A percentile compares a stretch with the other conserved stretches of the same genome.
These are phyloP conservation scores for Lenzites betulinus DNA, from an alignment of 768 basidiomycete species.

Conservation along the genomic window DNA sequence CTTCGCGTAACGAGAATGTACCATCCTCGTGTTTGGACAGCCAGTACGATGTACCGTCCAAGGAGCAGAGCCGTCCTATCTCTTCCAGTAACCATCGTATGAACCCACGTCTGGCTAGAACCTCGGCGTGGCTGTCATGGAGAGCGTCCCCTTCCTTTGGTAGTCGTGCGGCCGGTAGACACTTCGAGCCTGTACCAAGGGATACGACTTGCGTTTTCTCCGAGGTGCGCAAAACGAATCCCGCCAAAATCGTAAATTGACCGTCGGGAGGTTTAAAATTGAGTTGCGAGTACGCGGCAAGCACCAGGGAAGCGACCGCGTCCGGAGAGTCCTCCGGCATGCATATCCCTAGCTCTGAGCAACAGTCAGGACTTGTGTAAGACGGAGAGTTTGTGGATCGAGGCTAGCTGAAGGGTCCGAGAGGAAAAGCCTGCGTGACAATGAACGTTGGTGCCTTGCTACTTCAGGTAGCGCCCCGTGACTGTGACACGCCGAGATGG, in stretches of 20 bases:
- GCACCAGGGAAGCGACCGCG: conserved; percentile 40
- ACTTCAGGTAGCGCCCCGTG: background rate
- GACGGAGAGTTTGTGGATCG: background rate
- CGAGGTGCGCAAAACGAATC: conserved; percentile 49
- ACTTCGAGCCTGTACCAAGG: conserved; percentile 84
- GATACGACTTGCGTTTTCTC: conserved; percentile 57
- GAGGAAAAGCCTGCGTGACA: background rate
- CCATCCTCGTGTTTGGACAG: conserved; percentile 40
- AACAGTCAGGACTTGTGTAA: background rate
- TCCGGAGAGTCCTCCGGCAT: conserved; percentile 25
- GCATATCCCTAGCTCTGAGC: conserved; percentile 1
- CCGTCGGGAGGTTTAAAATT: conserved; percentile 51
- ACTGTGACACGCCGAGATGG: conserved; percentile 4
- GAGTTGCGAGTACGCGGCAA: conserved; percentile 46
- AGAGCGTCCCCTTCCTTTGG: conserved; percentile 73
- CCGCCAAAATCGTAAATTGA: conserved; percentile 67
- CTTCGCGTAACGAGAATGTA: conserved; percentile 47
- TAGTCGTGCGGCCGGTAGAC: conserved; percentile 64
- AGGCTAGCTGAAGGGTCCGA: background rate
- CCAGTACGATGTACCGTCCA: conserved; percentile 46
- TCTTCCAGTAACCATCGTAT: conserved; percentile 82
- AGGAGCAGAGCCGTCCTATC: conserved; percentile 40
- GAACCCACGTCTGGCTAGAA: conserved; percentile 81
- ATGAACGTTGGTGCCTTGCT: background rate
- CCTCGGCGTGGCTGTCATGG: conserved; percentile 92